Percentiles rank a stretch among this genome's conserved stretches.
Evolutionary conservation across 441 rosid species (phyloP).

Genomic region (Aleurites moluccanus): DNA sequence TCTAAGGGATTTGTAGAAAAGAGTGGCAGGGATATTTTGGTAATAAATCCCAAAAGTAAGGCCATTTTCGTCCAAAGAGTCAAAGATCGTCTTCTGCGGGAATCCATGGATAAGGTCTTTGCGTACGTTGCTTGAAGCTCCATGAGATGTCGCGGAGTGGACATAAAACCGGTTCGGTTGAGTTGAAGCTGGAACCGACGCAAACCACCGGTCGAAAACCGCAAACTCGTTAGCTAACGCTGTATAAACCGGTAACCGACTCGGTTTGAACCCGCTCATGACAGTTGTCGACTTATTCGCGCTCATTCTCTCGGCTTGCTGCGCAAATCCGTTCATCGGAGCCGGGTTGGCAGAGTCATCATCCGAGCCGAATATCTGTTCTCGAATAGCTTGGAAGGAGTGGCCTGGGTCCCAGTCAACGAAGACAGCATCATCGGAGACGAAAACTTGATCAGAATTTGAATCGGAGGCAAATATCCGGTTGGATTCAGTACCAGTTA

Average conservation of each 20-base stretch:
- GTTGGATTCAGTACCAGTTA: slow-evolving; percentile 74
- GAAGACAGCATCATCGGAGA: slow-evolving; percentile 72
- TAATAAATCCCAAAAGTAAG: slow-evolving; percentile 84
- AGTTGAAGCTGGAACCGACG: slow-evolving; percentile 92
- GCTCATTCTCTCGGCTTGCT: slow-evolving; percentile 71
- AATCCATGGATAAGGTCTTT: slow-evolving; percentile 83
- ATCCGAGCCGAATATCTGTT: slow-evolving; percentile 85
- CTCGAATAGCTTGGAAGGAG: slow-evolving; percentile 88
- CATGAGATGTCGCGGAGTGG: slow-evolving; percentile 96
- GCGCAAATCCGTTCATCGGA: slow-evolving; percentile 91
- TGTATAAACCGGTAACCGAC: slow-evolving; percentile 63
- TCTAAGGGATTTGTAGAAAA: slow-evolving; percentile 69
- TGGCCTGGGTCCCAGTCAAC: slow-evolving; percentile 96
- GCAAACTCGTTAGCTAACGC: slow-evolving; percentile 82
- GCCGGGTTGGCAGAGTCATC: slow-evolving; percentile 47
- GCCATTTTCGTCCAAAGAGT: slow-evolving; percentile 74
- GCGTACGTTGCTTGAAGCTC: slow-evolving; percentile 74
- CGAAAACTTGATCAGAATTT: slow-evolving; percentile 46
- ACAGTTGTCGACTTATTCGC: slow-evolving; percentile 59
- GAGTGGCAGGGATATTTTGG: slow-evolving; percentile 91
- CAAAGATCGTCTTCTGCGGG: slow-evolving; percentile 89
- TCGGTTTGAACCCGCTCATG: slow-evolving; percentile 87
- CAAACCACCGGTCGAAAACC: slow-evolving; percentile 91
- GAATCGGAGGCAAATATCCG: slow-evolving; percentile 59
- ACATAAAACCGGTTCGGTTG: slow-evolving; percentile 96